These are phyloP conservation scores for Dissophora ornata DNA, from an alignment of 192 early-diverging fungal species.

Conservation along the genomic window DNA sequence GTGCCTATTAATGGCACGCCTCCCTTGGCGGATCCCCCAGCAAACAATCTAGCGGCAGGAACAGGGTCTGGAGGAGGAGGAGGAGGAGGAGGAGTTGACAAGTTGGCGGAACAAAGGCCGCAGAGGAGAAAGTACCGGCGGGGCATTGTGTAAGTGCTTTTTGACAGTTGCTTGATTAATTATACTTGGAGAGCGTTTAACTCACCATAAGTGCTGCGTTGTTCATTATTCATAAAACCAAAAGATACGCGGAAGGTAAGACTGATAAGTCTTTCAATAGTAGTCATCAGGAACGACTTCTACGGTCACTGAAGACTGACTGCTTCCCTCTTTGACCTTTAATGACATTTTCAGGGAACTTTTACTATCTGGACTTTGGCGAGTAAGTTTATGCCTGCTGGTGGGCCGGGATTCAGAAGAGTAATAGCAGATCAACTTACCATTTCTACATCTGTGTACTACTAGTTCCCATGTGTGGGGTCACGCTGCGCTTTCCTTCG, in stretches of 20 bases:
- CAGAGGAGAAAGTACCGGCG: background rate
- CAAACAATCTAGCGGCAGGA: too few species aligned
- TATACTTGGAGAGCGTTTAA: too few species aligned
- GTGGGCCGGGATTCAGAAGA: too few species aligned
- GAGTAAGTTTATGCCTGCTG: slow-evolving; percentile 31
- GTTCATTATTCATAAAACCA: too few species aligned
- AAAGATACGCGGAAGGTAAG: slow-evolving; percentile 46
- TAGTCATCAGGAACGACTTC: too few species aligned
- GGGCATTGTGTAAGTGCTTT: background rate
- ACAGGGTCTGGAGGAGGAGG: too few species aligned
- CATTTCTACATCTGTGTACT: background rate
- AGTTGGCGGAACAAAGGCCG: background rate
- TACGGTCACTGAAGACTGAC: too few species aligned
- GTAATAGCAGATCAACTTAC: too few species aligned
- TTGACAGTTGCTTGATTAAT: too few species aligned
- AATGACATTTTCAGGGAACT: slow-evolving; percentile 19
- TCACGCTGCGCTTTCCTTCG: slow-evolving; percentile 35
- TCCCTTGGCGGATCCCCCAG: slow-evolving; percentile 18
- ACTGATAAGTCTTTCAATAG: too few species aligned
- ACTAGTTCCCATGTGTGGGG: slow-evolving; percentile 48
- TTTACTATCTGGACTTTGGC: slow-evolving; percentile 52
- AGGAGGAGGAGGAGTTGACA: slow-evolving; percentile 7
- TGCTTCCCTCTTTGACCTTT: background rate
- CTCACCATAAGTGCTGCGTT: too few species aligned
- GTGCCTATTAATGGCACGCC: slow-evolving; percentile 28